phyloP scores from a whole-genome alignment of 495 filamentous ascomycete genomes.

The Neurospora sp. region DNA sequence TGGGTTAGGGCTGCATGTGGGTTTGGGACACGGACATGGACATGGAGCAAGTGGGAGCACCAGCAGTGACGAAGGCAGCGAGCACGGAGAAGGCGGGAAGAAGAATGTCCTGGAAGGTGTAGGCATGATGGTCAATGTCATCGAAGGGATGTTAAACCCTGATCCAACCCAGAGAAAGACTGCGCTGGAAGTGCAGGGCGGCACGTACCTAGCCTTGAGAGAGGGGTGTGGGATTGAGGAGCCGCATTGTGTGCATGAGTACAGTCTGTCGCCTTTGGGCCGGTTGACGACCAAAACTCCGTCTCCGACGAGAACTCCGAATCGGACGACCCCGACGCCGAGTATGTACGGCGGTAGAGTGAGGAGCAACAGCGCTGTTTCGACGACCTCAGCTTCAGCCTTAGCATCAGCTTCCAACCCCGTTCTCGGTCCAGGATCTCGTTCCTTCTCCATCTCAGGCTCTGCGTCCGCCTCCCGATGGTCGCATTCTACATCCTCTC shows the following conservation, averaged over 20 bases:
- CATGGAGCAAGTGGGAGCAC: neutral
- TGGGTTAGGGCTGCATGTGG: neutral
- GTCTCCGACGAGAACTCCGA: neutral
- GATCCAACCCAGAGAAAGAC: slow-evolving; percentile 35
- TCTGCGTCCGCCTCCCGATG: neutral
- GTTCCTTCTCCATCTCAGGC: neutral
- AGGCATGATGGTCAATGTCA: slow-evolving; percentile 33
- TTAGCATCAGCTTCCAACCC: neutral
- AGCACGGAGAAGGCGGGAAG: slow-evolving; percentile 27
- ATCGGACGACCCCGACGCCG: slow-evolving; percentile 3
- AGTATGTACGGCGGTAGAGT: slow-evolving; percentile 13
- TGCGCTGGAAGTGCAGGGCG: slow-evolving; percentile 34
- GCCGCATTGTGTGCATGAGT: slow-evolving; percentile 35
- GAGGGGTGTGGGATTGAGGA: slow-evolving; percentile 31
- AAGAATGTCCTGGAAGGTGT: slow-evolving; percentile 32
- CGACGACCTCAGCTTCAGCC: neutral
- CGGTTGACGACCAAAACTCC: slow-evolving; percentile 12
- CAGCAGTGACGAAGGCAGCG: neutral
- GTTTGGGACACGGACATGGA: neutral
- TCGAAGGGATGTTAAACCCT: slow-evolving; percentile 35
- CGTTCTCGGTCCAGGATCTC: neutral
- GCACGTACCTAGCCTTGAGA: slow-evolving; percentile 34
- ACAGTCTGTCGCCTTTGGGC: slow-evolving; percentile 25
- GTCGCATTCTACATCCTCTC: neutral
- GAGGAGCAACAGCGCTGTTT: slow-evolving; percentile 8